Percentiles rank a stretch among this genome's conserved stretches.
Conservation (phyloP, 148 eudicot genomes). For the Amaranthus hypochondriacus region DNA sequence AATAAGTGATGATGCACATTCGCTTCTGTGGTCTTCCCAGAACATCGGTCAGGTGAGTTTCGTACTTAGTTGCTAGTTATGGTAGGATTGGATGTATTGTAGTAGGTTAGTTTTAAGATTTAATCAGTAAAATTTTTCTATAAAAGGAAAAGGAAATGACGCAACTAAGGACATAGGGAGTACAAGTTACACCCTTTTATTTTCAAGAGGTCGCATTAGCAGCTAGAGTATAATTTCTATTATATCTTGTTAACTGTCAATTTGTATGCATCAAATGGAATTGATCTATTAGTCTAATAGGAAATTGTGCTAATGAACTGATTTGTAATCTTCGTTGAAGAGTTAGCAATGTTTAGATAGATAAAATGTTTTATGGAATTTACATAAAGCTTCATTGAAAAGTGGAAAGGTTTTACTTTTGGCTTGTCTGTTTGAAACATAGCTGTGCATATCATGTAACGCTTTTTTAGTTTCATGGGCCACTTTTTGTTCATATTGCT, state of each 20-base stretch:
- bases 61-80: background rate
- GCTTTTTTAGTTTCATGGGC: slow-evolving; percentile 6
- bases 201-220: too few relatives aligned
- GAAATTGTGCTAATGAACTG: background rate
- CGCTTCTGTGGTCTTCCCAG: slow-evolving; percentile 60
- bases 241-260: background rate
- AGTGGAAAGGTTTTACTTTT: background rate
- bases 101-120: too few relatives aligned
- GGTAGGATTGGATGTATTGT: too few relatives aligned
- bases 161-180: too few relatives aligned
- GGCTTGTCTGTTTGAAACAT: background rate
- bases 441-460: background rate
- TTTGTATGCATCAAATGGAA: background rate
- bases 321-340: background rate
- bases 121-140: too few relatives aligned
- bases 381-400: background rate
- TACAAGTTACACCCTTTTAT: too few relatives aligned
- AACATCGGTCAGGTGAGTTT: slow-evolving; percentile 77
- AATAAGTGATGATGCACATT: slow-evolving; percentile 57
- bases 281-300: background rate
- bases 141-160: too few relatives aligned
- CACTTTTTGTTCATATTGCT: background rate
- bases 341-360: background rate
- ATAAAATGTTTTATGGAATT: background rate
- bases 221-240: background rate